These are phyloP conservation scores for Cystobasidium tubakii DNA, from an alignment of 768 basidiomycete genomes.

Conservation along the genomic window DNA sequence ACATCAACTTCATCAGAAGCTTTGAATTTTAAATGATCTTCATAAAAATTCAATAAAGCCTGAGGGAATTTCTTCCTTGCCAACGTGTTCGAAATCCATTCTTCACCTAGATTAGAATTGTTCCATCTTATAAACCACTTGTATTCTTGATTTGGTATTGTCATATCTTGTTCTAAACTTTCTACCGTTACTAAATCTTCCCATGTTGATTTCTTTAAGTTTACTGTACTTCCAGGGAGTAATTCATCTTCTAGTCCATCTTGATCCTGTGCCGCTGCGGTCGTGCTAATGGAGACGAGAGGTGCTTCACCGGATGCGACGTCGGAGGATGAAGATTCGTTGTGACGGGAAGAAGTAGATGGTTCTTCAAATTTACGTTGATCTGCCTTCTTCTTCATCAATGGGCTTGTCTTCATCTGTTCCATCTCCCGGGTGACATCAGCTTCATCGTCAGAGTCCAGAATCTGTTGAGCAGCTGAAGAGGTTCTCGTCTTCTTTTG, in stretches of 20 bases:
- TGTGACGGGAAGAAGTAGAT: background rate
- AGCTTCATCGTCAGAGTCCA: background rate
- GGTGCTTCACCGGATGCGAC: background rate
- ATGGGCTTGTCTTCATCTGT: background rate
- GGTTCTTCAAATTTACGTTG: background rate
- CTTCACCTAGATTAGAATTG: background rate
- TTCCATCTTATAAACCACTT: background rate
- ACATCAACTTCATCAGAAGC: background rate
- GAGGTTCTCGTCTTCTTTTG: background rate
- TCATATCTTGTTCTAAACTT: background rate
- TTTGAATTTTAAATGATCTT: constrained; percentile 18
- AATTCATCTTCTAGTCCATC: background rate
- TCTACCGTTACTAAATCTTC: constrained; percentile 5
- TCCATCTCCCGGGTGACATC: background rate
- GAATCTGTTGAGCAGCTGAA: background rate
- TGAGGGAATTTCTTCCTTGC: constrained; percentile 4
- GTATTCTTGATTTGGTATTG: background rate
- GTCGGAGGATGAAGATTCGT: background rate
- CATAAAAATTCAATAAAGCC: constrained; percentile 1
- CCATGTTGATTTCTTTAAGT: background rate
- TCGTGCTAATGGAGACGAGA: background rate
- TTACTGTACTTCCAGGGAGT: background rate
- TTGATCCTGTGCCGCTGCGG: background rate
- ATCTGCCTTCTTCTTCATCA: background rate
- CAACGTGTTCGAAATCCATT: background rate